Conservation (phyloP, 2,329 filamentous ascomycete species). For the Botrytis aclada region DNA sequence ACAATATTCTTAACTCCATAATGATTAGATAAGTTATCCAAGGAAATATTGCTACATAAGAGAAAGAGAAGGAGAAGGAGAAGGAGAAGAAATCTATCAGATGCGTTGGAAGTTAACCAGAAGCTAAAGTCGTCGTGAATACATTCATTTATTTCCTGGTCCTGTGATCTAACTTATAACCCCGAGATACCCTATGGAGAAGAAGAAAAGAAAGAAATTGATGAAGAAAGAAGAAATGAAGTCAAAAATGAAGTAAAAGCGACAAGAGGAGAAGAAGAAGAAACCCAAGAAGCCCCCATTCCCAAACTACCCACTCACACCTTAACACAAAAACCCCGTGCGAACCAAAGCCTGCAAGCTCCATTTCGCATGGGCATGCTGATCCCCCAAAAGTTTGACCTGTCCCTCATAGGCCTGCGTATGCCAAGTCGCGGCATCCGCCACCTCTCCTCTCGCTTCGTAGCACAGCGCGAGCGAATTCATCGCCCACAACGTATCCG, state of each 20-base stretch:
- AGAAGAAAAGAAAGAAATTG: too few relatives aligned
- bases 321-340: constrained; percentile 4
- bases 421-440: neutral
- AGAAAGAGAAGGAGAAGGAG: neutral
- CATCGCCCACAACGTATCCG: constrained; percentile 20
- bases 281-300: neutral
- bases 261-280: neutral
- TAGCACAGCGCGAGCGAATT: constrained; percentile 1
- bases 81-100: neutral
- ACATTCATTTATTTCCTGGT: too few relatives aligned
- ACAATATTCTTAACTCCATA: neutral
- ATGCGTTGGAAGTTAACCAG: neutral
- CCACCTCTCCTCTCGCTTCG: neutral
- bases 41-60: neutral
- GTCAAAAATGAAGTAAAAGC: neutral
- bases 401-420: neutral
- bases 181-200: neutral
- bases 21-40: neutral
- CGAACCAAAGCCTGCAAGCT: constrained; percentile 11
- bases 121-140: too few relatives aligned
- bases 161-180: neutral
- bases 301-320: too few relatives aligned
- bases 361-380: constrained; percentile 7
- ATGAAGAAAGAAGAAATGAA: too few relatives aligned
- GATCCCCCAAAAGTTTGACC: neutral